Evolutionary conservation across 805 yeast genomes (phyloP).

Genomic region (Lachancea quebecensis): DNA sequence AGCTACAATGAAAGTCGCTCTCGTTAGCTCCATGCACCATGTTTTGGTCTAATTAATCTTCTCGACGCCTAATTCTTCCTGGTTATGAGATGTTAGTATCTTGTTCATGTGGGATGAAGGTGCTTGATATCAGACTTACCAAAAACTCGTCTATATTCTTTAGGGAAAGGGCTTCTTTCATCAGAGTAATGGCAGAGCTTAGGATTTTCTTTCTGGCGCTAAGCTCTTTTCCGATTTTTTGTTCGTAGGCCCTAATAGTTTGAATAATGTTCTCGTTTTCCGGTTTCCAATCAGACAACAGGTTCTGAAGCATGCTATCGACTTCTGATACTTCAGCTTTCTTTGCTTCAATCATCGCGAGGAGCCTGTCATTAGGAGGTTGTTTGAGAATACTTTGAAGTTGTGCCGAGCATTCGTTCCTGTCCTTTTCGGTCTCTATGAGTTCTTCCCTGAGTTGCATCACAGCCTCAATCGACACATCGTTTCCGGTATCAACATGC

Average conservation of each 20-base stretch:
- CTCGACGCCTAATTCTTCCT: conserved; percentile 27
- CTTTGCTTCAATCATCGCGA: conserved; percentile 5
- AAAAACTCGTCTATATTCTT: conserved; percentile 22
- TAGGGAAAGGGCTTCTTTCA: conserved; percentile 24
- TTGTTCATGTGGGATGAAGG: background rate
- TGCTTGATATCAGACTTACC: conserved; percentile 13
- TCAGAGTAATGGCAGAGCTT: conserved; percentile 14
- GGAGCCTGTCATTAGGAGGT: conserved; percentile 16
- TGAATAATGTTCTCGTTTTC: conserved; percentile 11
- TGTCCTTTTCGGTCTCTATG: conserved; percentile 19
- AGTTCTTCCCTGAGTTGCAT: conserved; percentile 21
- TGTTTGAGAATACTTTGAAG: conserved; percentile 11
- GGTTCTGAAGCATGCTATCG: conserved; percentile 6
- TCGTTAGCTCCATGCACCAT: too few species aligned
- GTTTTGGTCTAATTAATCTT: background rate
- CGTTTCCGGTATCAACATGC: conserved; percentile 6
- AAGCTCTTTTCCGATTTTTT: conserved; percentile 14
- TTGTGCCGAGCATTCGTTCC: conserved; percentile 5
- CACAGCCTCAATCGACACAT: conserved; percentile 16
- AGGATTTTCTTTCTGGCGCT: conserved; percentile 14
- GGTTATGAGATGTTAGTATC: conserved; percentile 3
- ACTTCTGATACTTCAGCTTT: conserved; percentile 7
- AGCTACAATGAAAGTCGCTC: too few species aligned
- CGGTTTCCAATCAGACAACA: conserved; percentile 14
- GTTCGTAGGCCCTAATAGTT: conserved; percentile 10